A percentile compares a stretch with the other conserved stretches of the same genome.
Conservation (phyloP, 305 asterid species). For the Coffea humblotiana region DNA sequence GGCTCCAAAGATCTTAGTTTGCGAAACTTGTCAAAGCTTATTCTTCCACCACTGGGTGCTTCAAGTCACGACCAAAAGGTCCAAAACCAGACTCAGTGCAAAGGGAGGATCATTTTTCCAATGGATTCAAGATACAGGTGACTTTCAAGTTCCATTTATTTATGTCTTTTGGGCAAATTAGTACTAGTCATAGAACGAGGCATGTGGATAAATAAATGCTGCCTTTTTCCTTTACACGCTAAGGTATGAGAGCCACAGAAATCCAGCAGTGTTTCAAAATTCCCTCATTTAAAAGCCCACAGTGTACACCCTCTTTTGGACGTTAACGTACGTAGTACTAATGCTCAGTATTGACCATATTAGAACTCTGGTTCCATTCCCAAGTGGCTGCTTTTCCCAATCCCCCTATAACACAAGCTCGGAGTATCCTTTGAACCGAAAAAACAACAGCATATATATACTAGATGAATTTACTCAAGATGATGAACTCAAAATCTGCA, state of each 20-base stretch:
- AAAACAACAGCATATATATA: too few relatives aligned
- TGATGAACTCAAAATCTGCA: not conserved
- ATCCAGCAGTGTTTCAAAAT: too few relatives aligned
- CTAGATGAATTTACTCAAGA: not conserved
- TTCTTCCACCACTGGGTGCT: slow-evolving; percentile 80
- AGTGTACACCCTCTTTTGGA: too few relatives aligned
- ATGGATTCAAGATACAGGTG: slow-evolving; percentile 81
- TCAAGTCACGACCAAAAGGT: slow-evolving; percentile 35
- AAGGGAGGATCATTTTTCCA: slow-evolving; percentile 55
- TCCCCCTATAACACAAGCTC: too few relatives aligned
- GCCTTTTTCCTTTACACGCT: too few relatives aligned
- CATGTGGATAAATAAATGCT: not conserved
- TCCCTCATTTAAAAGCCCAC: too few relatives aligned
- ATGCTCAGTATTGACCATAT: too few relatives aligned
- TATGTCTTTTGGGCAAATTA: not conserved
- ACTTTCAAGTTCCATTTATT: not conserved
- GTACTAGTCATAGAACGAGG: not conserved
- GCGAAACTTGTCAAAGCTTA: slow-evolving; percentile 64
- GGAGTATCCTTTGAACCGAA: too few relatives aligned
- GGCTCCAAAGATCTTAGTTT: slow-evolving; percentile 48
- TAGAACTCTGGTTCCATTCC: too few relatives aligned
- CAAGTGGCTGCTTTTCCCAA: too few relatives aligned
- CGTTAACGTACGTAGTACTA: not conserved
- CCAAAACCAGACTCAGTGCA: slow-evolving; percentile 19
- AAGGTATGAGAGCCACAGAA: too few relatives aligned